Conservation (phyloP, 192 early-diverging fungal species). For the Coemansia pectinata region DNA sequence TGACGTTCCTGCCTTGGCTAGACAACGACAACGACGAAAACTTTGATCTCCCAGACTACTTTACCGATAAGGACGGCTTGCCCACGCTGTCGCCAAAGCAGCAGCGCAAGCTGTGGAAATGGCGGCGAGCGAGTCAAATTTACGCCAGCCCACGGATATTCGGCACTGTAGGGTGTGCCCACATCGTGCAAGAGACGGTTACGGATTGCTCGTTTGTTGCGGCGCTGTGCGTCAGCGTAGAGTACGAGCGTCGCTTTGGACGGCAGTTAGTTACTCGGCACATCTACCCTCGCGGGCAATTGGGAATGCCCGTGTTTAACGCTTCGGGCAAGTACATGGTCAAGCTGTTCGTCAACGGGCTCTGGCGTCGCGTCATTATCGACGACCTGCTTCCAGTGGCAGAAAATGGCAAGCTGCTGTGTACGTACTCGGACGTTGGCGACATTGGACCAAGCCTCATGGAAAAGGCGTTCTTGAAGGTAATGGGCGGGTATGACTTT, state of each 20-base stretch:
- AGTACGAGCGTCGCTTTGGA: conserved; percentile 71
- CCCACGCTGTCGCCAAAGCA: conserved; percentile 75
- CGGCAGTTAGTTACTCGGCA: conserved; percentile 83
- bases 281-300: conserved; percentile 80
- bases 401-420: conserved; percentile 73
- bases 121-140: conserved; percentile 80
- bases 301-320: conserved; percentile 77
- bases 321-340: conserved; percentile 88
- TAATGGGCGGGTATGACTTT: conserved; percentile 95
- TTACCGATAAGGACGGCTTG: conserved; percentile 79
- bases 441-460: conserved; percentile 66
- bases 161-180: conserved; percentile 62
- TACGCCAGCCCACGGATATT: conserved; percentile 72
- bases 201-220: conserved; percentile 97
- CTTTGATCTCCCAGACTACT: conserved; percentile 58
- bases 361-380: conserved; percentile 77
- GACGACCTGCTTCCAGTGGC: conserved; percentile 87
- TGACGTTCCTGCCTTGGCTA: conserved; percentile 75
- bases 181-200: conserved; percentile 83
- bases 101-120: conserved; percentile 67
- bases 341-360: conserved; percentile 84
- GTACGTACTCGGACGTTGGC: conserved; percentile 74
- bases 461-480: conserved; percentile 95
- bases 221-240: conserved; percentile 81
- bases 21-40: conserved; percentile 63